Evolutionary conservation across 2,329 filamentous ascomycete species (phyloP).

Genomic region (Amauroascus niger): DNA sequence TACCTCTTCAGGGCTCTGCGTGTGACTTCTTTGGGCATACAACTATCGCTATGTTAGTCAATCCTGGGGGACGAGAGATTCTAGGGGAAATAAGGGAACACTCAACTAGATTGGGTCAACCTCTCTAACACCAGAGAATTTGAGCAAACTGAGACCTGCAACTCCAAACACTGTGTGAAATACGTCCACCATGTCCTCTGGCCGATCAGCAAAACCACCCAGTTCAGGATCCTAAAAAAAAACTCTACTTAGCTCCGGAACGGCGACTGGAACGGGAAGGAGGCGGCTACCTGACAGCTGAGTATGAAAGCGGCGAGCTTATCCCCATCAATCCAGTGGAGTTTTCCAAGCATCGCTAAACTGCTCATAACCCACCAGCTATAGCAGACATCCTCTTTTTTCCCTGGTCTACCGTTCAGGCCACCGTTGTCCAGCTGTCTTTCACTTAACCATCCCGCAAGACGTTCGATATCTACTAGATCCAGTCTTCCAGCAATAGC

Average conservation of each 20-base stretch:
- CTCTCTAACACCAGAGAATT: conserved; percentile 63
- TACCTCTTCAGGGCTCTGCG: conserved; percentile 46
- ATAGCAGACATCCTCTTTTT: conserved; percentile 94
- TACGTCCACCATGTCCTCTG: conserved; percentile 91
- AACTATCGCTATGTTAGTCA: conserved; percentile 35
- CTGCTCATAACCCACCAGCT: conserved; percentile 98
- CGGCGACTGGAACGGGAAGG: not conserved
- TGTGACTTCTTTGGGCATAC: conserved; percentile 61
- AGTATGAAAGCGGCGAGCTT: conserved; percentile 76
- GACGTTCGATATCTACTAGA: conserved; percentile 67
- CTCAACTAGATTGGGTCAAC: conserved; percentile 83
- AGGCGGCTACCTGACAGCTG: conserved; percentile 56
- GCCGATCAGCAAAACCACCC: conserved; percentile 81
- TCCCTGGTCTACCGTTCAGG: conserved; percentile 88
- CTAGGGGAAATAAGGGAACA: not conserved
- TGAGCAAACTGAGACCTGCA: conserved; percentile 75
- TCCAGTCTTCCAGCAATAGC: conserved; percentile 75
- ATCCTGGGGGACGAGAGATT: conserved; percentile 14
- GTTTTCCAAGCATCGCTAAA: conserved; percentile 72
- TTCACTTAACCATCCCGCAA: conserved; percentile 87
- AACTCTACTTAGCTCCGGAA: not conserved
- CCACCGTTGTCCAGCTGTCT: conserved; percentile 79
- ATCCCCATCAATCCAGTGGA: conserved; percentile 86
- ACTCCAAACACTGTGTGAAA: conserved; percentile 90
- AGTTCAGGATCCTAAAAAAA: conserved; percentile 55